A percentile compares a stretch with the other conserved stretches of the same genome.
These are phyloP conservation scores for Solanum ossicruentum DNA, from an alignment of 257 asterid genomes.

Conservation along the genomic window DNA sequence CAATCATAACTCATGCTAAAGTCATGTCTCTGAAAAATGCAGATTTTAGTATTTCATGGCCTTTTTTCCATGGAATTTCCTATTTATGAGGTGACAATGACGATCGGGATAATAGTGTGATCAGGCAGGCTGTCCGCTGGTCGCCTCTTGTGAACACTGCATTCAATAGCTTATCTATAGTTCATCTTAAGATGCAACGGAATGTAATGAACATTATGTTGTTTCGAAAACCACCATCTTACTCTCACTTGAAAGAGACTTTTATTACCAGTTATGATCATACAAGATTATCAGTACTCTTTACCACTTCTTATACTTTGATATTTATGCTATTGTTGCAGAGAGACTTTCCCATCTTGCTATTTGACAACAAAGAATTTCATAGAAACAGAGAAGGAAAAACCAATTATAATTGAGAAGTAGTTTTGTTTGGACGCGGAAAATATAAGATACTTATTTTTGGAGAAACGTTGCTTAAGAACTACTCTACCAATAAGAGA, in stretches of 20 bases:
- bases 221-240: not conserved
- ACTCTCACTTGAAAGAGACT: not conserved
- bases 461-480: not conserved
- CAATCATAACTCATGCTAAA: not conserved
- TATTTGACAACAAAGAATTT: not conserved
- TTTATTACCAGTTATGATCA: not conserved
- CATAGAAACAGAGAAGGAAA: not conserved
- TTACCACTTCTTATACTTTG: not conserved
- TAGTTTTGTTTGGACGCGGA: not conserved
- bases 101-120: not conserved
- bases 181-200: not conserved
- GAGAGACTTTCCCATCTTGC: not conserved
- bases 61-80: not conserved
- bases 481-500: not conserved
- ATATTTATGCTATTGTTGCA: not conserved
- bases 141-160: not conserved
- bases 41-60: not conserved
- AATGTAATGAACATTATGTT: not conserved
- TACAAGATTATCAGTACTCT: not conserved
- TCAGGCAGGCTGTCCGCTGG: not conserved
- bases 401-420: not conserved
- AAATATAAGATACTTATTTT: not conserved
- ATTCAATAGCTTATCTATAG: not conserved
- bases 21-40: not conserved
- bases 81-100: not conserved